Evolutionary conservation across 108 stramenopile species (phyloP).

Genomic region (Discostella pseudostelligera): DNA sequence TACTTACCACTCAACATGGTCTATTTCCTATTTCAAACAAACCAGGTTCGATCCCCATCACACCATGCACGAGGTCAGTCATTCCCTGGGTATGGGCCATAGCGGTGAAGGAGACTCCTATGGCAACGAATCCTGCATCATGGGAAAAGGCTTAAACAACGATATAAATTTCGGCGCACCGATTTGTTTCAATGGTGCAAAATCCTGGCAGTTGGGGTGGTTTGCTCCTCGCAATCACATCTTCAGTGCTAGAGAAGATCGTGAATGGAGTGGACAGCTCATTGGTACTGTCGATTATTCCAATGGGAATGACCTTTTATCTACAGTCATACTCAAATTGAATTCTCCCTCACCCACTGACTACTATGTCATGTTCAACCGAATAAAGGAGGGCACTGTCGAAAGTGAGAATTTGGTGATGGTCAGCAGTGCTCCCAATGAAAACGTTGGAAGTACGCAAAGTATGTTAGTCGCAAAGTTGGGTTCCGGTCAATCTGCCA

Average conservation of each 20-base stretch:
- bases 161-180: not conserved
- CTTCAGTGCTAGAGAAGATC: slow-evolving; percentile 11
- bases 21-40: no score
- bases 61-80: slow-evolving; percentile 5
- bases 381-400: not conserved
- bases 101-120: slow-evolving; percentile 38
- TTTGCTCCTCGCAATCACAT: slow-evolving; percentile 5
- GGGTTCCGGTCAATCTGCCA: not conserved
- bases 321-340: slow-evolving; percentile 10
- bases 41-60: not conserved
- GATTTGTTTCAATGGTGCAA: slow-evolving; percentile 1
- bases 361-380: slow-evolving; percentile 19
- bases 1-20: not conserved
- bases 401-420: slow-evolving; percentile 7
- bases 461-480: slow-evolving; percentile 5
- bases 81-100: slow-evolving; percentile 20
- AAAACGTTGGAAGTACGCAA: not conserved
- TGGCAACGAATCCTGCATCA: slow-evolving; percentile 43
- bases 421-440: not conserved
- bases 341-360: not conserved
- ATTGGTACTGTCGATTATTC: slow-evolving; percentile 12
- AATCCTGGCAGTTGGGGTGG: slow-evolving; percentile 4
- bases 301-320: slow-evolving; percentile 6
- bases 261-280: slow-evolving; percentile 11
- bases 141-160: not conserved